phyloP scores from a whole-genome alignment of 306 rosid species.

The Corylus avellana region DNA sequence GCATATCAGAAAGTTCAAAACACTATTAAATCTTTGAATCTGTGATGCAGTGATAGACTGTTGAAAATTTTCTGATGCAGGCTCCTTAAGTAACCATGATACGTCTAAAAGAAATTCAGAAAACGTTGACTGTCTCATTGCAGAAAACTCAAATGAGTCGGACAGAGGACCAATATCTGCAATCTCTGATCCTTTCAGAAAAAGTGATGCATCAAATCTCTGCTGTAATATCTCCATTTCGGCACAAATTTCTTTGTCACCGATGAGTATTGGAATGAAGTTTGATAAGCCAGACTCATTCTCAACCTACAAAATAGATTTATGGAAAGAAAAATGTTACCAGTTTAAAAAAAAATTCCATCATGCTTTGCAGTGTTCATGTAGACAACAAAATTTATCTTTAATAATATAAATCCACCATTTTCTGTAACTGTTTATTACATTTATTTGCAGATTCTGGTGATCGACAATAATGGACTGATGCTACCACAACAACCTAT shows the following conservation, averaged over 20 bases:
- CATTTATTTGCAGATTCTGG: not conserved
- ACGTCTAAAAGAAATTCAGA: conserved; percentile 77
- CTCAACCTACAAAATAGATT: conserved; percentile 68
- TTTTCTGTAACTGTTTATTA: not conserved
- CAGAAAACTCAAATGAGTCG: conserved; percentile 57
- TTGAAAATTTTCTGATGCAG: conserved; percentile 57
- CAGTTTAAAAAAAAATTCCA: not conserved
- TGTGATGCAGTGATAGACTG: conserved; percentile 53
- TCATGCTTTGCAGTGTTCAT: not conserved
- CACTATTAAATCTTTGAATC: conserved; percentile 65
- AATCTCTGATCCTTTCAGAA: conserved; percentile 36
- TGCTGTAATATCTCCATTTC: conserved; percentile 69
- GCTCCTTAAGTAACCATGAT: conserved; percentile 88
- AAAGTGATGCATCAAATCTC: conserved; percentile 50
- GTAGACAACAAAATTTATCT: not conserved
- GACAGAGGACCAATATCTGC: conserved; percentile 43
- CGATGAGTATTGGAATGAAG: conserved; percentile 82
- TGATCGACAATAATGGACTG: not conserved
- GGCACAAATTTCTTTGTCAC: conserved; percentile 72
- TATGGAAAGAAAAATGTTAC: not conserved
- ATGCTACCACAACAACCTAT: not conserved
- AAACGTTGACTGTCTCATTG: conserved; percentile 44
- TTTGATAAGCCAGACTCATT: conserved; percentile 94
- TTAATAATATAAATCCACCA: not conserved
- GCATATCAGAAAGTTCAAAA: conserved; percentile 69